A percentile compares a stretch with the other conserved stretches of the same genome.
Conservation (phyloP, 2,329 filamentous ascomycete species). For the Apiospora pterosperma region DNA sequence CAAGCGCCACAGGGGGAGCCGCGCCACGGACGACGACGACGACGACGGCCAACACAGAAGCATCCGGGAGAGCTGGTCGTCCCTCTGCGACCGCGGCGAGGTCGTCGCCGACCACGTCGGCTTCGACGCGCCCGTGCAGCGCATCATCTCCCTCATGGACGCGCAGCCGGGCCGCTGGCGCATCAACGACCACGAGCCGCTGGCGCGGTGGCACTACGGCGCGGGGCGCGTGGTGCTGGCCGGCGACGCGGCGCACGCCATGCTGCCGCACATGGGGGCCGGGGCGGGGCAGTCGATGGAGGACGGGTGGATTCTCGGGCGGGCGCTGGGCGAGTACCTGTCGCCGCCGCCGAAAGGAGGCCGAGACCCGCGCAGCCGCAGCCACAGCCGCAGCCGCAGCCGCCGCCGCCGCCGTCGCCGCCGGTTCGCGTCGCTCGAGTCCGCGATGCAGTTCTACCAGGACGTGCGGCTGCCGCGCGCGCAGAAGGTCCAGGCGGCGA, state of each 20-base stretch:
- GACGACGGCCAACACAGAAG: background rate
- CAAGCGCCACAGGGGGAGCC: slow-evolving; percentile 10
- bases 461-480: slow-evolving; percentile 28
- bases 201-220: slow-evolving; percentile 7
- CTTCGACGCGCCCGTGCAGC: slow-evolving; percentile 2
- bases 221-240: slow-evolving; percentile 35
- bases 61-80: background rate
- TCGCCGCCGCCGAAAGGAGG: background rate
- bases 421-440: slow-evolving; percentile 14
- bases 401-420: background rate
- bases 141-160: background rate
- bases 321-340: slow-evolving; percentile 21
- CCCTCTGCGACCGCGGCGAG: background rate
- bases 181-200: slow-evolving; percentile 3
- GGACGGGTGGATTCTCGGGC: slow-evolving; percentile 29
- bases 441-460: slow-evolving; percentile 29
- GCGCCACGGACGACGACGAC: background rate
- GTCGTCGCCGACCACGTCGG: background rate
- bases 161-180: background rate
- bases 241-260: slow-evolving; percentile 48
- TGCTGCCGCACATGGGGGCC: slow-evolving; percentile 41
- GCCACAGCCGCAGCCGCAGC: background rate
- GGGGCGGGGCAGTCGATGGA: slow-evolving; percentile 42
- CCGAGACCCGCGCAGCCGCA: background rate
- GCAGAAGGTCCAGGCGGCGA: slow-evolving; percentile 27